A percentile compares a stretch with the other conserved stretches of the same genome.
phyloP scores from a whole-genome alignment of 768 basidiomycete genomes.

The Agaricus subrufescens region DNA sequence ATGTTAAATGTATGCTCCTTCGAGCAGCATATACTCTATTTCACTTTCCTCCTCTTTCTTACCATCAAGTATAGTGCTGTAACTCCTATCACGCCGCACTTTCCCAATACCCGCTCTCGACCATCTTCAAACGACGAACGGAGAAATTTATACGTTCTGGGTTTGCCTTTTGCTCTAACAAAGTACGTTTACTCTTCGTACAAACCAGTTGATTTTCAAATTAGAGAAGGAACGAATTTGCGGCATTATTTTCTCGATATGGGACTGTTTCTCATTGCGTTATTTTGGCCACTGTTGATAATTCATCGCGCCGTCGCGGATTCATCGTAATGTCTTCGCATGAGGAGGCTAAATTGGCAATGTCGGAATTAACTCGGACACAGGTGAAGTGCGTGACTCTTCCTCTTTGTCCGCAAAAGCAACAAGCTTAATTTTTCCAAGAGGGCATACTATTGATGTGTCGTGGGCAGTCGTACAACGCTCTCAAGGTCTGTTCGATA shows the following conservation, averaged over 20 bases:
- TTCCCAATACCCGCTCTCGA: conserved; percentile 18
- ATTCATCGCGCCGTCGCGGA: conserved; percentile 76
- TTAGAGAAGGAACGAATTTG: conserved; percentile 46
- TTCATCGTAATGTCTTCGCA: conserved; percentile 79
- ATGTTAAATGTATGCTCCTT: neutral
- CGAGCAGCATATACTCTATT: conserved; percentile 1
- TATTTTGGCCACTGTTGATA: conserved; percentile 80
- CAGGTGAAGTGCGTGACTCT: conserved; percentile 53
- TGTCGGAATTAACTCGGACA: conserved; percentile 61
- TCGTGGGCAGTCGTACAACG: conserved; percentile 89
- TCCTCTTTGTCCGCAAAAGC: neutral
- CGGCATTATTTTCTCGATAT: conserved; percentile 54
- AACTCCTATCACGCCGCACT: conserved; percentile 24
- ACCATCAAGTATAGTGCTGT: conserved; percentile 31
- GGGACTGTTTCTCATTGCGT: conserved; percentile 74
- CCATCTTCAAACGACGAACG: conserved; percentile 42
- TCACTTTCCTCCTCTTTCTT: conserved; percentile 11
- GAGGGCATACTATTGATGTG: conserved; percentile 73
- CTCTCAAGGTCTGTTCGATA: conserved; percentile 54
- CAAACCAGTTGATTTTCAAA: neutral
- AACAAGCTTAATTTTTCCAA: conserved; percentile 21
- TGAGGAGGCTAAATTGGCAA: conserved; percentile 65
- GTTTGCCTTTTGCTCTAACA: conserved; percentile 75
- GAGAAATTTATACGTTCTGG: conserved; percentile 81
- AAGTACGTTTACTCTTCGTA: conserved; percentile 42